A percentile compares a stretch with the other conserved stretches of the same genome.
Conservation (phyloP, 176 grass and related monocot species). For the Phoenix roebelenii region DNA sequence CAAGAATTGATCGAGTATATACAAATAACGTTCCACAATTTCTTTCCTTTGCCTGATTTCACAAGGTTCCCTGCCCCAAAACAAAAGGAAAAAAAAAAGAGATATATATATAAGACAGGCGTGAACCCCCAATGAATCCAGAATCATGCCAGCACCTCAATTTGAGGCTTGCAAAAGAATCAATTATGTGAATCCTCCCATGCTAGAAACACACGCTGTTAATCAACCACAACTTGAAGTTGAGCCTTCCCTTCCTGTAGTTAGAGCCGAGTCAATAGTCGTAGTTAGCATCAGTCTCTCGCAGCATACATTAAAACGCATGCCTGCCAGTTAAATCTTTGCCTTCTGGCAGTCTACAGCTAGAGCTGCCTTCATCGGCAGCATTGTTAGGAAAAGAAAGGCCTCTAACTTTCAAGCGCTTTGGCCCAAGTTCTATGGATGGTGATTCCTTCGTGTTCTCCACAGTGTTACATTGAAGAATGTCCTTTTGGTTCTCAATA, state of each 20-base stretch:
- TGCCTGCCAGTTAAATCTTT: slow-evolving; percentile 26
- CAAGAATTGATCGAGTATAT: slow-evolving; percentile 6
- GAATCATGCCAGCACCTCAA: slow-evolving; percentile 27
- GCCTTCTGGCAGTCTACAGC: slow-evolving; percentile 24
- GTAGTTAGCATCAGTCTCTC: slow-evolving; percentile 30
- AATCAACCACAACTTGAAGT: slow-evolving; percentile 12
- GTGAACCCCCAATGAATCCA: slow-evolving; percentile 25
- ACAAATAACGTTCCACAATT: too few species aligned
- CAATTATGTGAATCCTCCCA: slow-evolving; percentile 28
- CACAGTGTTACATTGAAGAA: background rate
- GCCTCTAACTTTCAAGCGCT: slow-evolving; percentile 40
- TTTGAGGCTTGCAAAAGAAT: slow-evolving; percentile 51
- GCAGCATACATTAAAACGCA: slow-evolving; percentile 24
- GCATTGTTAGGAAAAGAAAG: slow-evolving; percentile 13
- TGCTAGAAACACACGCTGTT: slow-evolving; percentile 27
- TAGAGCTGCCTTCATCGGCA: slow-evolving; percentile 24
- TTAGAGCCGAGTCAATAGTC: slow-evolving; percentile 37
- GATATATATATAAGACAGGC: background rate
- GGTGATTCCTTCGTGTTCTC: background rate
- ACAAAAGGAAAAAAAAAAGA: slow-evolving; percentile 6
- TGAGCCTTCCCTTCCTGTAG: slow-evolving; percentile 12
- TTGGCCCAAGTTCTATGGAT: slow-evolving; percentile 22
- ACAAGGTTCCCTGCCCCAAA: slow-evolving; percentile 17
- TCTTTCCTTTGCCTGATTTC: slow-evolving; percentile 24
- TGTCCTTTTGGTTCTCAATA: background rate